Evolutionary conservation across 2,329 filamentous ascomycete genomes (phyloP), one percentile per base, ranked within the genome.

Genomic region (Colletotrichum sansevieriae): DNA sequence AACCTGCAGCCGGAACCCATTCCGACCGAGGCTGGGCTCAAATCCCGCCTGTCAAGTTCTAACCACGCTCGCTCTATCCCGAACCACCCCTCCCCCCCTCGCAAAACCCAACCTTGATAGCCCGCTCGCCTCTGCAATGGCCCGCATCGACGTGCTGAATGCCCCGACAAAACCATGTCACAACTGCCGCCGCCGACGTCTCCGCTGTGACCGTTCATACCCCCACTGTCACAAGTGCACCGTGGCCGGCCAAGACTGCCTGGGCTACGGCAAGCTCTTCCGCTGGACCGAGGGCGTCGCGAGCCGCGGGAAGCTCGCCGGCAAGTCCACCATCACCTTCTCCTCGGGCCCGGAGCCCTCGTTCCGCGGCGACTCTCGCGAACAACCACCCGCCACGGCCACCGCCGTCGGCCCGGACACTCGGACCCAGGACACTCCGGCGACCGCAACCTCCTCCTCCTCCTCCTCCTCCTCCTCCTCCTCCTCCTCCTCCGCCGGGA

Each of bases 181-280:
- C 78, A 87, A 86, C 77, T 87, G 85, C 75, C 83, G 85, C 59
- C 83, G 84, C 62, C 82, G 82, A 70, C 81, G 85, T 63, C 83
- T 85, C 75, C 83, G 83, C 71, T 87, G 85, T 76, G 85, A 87
- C 73, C 81, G 83, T 58, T 82, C 84, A 41, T 77, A 83, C 51
- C 85, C 85, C 57, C 80, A 81, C 70, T 87, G 85, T 76, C 81
- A 82, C 72, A 87, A 87, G 78, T 87, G 85, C 70, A 72, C 78
- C 60, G 79, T 79, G 47, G 79, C 82, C 18, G 84, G 84, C 39
- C 78, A 82, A 70, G 83, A 86, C 70, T 87, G 85, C 71, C 80
- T 86, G 41, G 85, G 85, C 39, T 87, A 87, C 70, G 83, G 83
- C 44, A 83, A 84, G 73, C 77, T 87, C 44, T 84, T 86, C 58